Percentiles rank a stretch among this genome's conserved stretches.
These are phyloP conservation scores for Scolecobasidium constrictum DNA, from an alignment of 2,329 filamentous ascomycete genomes.

Conservation along the genomic window DNA sequence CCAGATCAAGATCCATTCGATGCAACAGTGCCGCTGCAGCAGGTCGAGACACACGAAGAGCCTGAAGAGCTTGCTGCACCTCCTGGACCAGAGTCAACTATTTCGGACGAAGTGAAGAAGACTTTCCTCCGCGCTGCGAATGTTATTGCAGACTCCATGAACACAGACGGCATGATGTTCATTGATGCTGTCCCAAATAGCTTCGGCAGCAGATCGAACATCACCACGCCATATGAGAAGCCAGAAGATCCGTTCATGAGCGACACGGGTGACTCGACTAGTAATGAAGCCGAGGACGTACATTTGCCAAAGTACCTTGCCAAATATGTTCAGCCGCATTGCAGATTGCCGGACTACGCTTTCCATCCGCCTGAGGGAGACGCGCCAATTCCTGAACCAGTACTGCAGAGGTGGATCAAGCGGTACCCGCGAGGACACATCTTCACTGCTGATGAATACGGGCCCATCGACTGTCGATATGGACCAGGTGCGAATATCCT, in stretches of 20 bases:
- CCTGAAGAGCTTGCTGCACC: background rate
- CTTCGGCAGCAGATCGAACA: background rate
- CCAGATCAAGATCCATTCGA: background rate
- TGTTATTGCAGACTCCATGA: constrained; percentile 4
- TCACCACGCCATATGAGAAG: background rate
- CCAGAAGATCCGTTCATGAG: background rate
- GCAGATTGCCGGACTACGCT: background rate
- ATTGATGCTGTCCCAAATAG: constrained; percentile 7
- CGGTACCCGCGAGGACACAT: constrained; percentile 10
- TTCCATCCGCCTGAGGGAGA: background rate
- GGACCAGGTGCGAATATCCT: background rate
- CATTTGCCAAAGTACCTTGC: background rate
- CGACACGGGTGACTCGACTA: background rate
- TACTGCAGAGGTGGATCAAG: constrained; percentile 9
- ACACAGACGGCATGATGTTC: constrained; percentile 5
- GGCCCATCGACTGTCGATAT: constrained; percentile 5
- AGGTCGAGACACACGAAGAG: background rate
- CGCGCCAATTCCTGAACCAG: constrained; percentile 4
- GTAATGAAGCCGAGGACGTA: background rate
- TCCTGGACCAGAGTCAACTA: background rate
- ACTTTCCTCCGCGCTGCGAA: constrained; percentile 4
- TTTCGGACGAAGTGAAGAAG: constrained; percentile 1
- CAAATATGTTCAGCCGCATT: background rate
- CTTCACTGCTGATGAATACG: constrained; percentile 10
- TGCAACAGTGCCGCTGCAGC: background rate